Conservation (phyloP, 257 asterid species). For the Solanum chiquidenum region DNA sequence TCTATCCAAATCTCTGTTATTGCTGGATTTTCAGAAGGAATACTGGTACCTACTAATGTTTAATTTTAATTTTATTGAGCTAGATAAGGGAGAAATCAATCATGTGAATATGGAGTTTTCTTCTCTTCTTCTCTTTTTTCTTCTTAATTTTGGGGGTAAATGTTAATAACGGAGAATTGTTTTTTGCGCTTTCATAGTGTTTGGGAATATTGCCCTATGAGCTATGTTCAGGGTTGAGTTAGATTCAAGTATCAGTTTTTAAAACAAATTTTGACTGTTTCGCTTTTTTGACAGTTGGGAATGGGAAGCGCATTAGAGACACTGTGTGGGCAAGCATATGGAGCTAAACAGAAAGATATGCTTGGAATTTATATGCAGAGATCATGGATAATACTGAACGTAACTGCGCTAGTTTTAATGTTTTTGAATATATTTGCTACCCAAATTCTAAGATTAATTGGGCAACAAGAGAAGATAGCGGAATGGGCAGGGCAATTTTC, state of each 20-base stretch:
- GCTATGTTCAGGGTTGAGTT: too few relatives aligned
- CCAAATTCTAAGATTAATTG: neutral
- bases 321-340: conserved; percentile 14
- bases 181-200: too few relatives aligned
- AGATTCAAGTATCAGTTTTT: too few relatives aligned
- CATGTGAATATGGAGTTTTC: neutral
- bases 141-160: too few relatives aligned
- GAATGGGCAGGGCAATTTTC: neutral
- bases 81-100: neutral
- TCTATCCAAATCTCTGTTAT: conserved; percentile 3
- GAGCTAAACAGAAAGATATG: conserved; percentile 2
- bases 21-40: conserved; percentile 4
- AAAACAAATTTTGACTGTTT: neutral
- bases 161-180: too few relatives aligned
- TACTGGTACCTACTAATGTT: neutral
- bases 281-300: neutral
- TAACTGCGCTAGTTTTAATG: neutral
- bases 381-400: conserved; percentile 6
- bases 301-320: conserved; percentile 14
- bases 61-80: neutral
- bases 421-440: neutral
- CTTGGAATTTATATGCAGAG: conserved; percentile 12
- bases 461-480: neutral
- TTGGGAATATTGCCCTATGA: too few relatives aligned
- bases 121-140: neutral